Evolutionary conservation across 805 yeast species (phyloP).

Genomic region (Torulaspora maleeae): DNA sequence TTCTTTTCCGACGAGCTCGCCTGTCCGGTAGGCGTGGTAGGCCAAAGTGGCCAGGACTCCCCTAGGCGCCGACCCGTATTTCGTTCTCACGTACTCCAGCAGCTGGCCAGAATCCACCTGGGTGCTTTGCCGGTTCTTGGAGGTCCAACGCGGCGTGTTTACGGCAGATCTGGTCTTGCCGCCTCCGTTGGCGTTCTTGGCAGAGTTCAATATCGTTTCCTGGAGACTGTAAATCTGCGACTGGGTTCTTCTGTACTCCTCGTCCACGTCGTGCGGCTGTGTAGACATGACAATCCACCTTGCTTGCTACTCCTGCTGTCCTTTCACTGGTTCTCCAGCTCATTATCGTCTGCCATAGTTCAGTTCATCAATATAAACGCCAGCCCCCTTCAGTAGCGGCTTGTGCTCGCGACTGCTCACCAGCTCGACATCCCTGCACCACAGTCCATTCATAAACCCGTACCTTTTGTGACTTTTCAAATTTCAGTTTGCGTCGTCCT

Average conservation of each 20-base stretch:
- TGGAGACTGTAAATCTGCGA: conserved; percentile 33
- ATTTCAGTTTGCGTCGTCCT: too few species aligned
- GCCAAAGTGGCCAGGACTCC: conserved; percentile 16
- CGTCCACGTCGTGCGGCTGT: conserved; percentile 13
- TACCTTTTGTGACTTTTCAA: too few species aligned
- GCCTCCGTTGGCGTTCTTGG: background rate
- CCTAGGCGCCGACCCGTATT: conserved; percentile 16
- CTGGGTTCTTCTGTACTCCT: conserved; percentile 32
- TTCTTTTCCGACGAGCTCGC: background rate
- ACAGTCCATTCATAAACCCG: too few species aligned
- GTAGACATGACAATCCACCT: conserved; percentile 1
- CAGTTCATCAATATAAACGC: too few species aligned
- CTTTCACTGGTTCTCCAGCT: too few species aligned
- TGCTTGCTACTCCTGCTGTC: background rate
- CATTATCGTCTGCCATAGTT: too few species aligned
- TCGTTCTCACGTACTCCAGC: conserved; percentile 12
- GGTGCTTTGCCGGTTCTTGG: background rate
- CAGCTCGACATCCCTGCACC: too few species aligned
- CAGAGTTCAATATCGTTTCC: conserved; percentile 33
- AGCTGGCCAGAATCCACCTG: conserved; percentile 16
- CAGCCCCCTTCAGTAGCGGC: too few species aligned
- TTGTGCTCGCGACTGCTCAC: too few species aligned
- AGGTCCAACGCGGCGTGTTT: background rate
- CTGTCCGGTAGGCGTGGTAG: conserved; percentile 24
- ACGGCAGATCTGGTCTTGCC: background rate